These are phyloP conservation scores for Pseudogymnoascus sp. DNA, from an alignment of 2,329 filamentous ascomycete species.

Conservation along the genomic window DNA sequence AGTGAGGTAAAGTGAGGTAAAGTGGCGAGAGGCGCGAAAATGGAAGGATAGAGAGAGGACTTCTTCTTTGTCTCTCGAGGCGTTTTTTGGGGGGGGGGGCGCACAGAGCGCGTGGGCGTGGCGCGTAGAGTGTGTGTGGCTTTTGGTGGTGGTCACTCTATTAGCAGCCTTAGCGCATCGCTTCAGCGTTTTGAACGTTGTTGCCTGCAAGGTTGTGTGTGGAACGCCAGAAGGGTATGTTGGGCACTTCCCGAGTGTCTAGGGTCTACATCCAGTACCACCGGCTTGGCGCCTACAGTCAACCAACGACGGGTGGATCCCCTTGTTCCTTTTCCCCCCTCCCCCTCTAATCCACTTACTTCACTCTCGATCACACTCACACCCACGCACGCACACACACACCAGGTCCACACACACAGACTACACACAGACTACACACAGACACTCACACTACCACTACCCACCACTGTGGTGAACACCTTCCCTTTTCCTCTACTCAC, in stretches of 20 bases:
- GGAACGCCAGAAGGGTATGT: not conserved
- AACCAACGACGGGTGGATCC: not conserved
- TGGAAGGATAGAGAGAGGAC: too few species aligned
- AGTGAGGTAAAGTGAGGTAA: too few species aligned
- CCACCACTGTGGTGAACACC: not conserved
- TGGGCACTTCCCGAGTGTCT: not conserved
- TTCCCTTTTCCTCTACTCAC: constrained; percentile 7
- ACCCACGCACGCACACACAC: not conserved
- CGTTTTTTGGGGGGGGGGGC: too few species aligned
- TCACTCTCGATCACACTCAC: not conserved
- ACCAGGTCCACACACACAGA: not conserved
- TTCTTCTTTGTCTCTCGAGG: too few species aligned
- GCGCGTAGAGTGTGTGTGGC: not conserved
- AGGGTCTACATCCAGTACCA: not conserved
- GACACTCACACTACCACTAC: not conserved
- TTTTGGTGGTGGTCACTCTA: not conserved
- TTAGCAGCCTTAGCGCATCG: not conserved
- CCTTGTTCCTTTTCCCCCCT: not conserved
- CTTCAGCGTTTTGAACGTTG: not conserved
- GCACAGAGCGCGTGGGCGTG: not conserved
- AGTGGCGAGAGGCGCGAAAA: too few species aligned
- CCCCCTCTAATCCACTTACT: not conserved
- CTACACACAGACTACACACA: not conserved
- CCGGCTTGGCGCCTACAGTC: constrained; percentile 8
- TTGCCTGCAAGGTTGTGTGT: not conserved